A percentile compares a stretch with the other conserved stretches of the same genome.
Conservation (phyloP, 805 yeast genomes). For the Komagataella pastoris region DNA sequence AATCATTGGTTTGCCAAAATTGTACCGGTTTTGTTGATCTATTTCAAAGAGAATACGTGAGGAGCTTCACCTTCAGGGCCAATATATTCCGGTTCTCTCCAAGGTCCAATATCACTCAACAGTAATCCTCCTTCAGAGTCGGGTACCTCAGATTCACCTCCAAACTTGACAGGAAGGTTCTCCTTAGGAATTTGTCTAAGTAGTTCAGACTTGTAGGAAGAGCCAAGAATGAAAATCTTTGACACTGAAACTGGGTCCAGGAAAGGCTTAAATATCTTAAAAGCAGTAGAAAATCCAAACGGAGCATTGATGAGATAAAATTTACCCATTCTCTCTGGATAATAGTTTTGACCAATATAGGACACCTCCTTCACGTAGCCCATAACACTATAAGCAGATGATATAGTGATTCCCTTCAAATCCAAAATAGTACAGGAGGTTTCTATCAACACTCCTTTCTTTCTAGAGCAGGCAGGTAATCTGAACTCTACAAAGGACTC, state of each 20-base stretch:
- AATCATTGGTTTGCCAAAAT: neutral
- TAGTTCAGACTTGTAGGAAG: conserved; percentile 67
- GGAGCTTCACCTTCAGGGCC: conserved; percentile 98
- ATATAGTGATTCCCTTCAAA: conserved; percentile 82
- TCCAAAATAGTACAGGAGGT: conserved; percentile 95
- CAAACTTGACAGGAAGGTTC: conserved; percentile 84
- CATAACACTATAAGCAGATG: conserved; percentile 74
- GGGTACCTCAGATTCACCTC: conserved; percentile 61
- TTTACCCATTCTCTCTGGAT: conserved; percentile 99
- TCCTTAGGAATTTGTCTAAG: conserved; percentile 87
- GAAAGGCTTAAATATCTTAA: conserved; percentile 82
- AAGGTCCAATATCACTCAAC: conserved; percentile 88
- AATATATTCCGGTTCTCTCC: conserved; percentile 82
- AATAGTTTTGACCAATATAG: conserved; percentile 88
- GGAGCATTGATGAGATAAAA: conserved; percentile 95
- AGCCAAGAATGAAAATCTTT: conserved; percentile 80
- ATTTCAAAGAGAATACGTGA: conserved; percentile 21
- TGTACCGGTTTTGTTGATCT: neutral
- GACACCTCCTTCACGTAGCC: conserved; percentile 90
- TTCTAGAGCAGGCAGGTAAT: conserved; percentile 89
- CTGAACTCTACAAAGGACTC: conserved; percentile 78
- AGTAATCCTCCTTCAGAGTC: conserved; percentile 71
- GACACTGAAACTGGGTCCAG: conserved; percentile 96
- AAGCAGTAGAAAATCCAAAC: conserved; percentile 92
- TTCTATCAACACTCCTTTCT: conserved; percentile 66